phyloP scores from a whole-genome alignment of 1,139 yeast genomes.

The Debaryomyces singareniensis region DNA sequence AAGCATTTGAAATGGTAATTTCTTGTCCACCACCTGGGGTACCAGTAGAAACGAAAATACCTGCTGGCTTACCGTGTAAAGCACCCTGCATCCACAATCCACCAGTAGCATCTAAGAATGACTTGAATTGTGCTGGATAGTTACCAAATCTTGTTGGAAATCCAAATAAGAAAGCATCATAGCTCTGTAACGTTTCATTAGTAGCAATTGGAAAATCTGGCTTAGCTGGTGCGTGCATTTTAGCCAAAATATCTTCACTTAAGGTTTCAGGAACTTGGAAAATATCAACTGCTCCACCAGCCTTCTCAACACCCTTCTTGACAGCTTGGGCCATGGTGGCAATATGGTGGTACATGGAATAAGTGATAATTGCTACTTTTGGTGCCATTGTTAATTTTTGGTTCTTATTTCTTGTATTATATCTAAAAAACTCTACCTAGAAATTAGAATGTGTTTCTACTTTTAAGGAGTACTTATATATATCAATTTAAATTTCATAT shows the following conservation, averaged over 20 bases:
- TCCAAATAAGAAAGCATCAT: constrained; percentile 77
- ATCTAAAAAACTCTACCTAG: too few relatives aligned
- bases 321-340: constrained; percentile 62
- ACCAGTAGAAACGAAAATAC: constrained; percentile 73
- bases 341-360: constrained; percentile 79
- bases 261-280: constrained; percentile 81
- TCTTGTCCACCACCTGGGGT: constrained; percentile 86
- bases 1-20: constrained; percentile 55
- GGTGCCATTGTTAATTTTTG: constrained; percentile 18
- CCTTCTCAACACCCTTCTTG: constrained; percentile 63
- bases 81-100: constrained; percentile 78
- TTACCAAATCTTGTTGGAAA: constrained; percentile 81
- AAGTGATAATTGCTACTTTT: constrained; percentile 56
- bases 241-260: constrained; percentile 50
- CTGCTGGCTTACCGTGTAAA: constrained; percentile 69
- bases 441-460: too few relatives aligned
- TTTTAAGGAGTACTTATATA: too few relatives aligned
- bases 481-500: too few relatives aligned
- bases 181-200: constrained; percentile 48
- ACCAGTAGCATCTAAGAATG: constrained; percentile 81
- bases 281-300: constrained; percentile 68
- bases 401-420: too few relatives aligned
- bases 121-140: constrained; percentile 74
- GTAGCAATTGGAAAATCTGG: constrained; percentile 68
- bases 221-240: constrained; percentile 59